Evolutionary conservation across 1,284 basidiomycete species (phyloP), one percentile per base, ranked within the genome.

Genomic region (Trichosporon inkin): DNA sequence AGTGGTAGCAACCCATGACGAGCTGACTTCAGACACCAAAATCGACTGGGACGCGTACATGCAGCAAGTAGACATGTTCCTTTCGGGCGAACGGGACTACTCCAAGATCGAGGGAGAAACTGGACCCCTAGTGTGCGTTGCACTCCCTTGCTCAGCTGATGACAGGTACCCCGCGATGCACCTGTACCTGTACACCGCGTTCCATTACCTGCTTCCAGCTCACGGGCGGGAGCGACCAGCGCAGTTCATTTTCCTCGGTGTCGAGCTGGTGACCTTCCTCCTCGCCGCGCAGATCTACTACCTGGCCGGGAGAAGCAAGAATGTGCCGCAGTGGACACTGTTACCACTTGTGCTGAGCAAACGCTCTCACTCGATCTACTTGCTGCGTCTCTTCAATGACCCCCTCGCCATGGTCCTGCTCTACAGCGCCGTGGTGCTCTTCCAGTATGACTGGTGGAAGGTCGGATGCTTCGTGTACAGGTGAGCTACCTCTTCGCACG

Each of bases 341-440:
- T 71, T 94, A 10, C 78, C 91, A 5, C 80, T 99, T 11, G 85
- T 88, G 0, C 79, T 97, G 36, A 94, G 91, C 81, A 98, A 97
- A 78, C 83, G 96, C 53, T 81, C 96, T 14, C 93, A 97, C 73
- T 98, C 95, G 6, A 90, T 99, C 65, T 99, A 88, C 74, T 85
- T 89, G 20, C 81, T 99, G 51, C 84, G 96, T 8, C 81, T 99
- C 34, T 99, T 99, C 82, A 98, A 98, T 73, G 96, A 99, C 73
- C 92, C 91, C 62, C 87, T 94, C 85, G 85, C 89, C 0, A 85
- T 91, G 49, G 74, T 89, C 16, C 64, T 80, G 7, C 63, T 83
- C 20, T 83, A 82, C 62, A 56, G 68, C 0, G 67, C 76, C 19
- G 72, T 82, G 1, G 68, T 66, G 72, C 81, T 58, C 68, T 85